A percentile compares a stretch with the other conserved stretches of the same genome.
Evolutionary conservation across 257 asterid species (phyloP).

Genomic region (Penstemon newberryi): DNA sequence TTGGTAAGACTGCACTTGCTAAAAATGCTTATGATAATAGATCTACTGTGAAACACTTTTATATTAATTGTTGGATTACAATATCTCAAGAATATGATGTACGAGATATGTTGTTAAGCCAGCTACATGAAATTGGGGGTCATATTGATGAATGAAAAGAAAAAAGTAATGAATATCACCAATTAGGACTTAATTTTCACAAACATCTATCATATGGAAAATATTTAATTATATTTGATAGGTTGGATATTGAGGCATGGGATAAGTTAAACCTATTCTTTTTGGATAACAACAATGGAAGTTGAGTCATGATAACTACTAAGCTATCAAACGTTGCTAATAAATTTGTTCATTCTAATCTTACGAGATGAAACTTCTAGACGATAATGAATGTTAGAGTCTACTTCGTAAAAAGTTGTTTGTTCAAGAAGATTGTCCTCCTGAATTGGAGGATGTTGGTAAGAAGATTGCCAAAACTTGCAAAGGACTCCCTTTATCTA

Average conservation of each 20-base stretch:
- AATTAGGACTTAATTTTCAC: constrained; percentile 22
- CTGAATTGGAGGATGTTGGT: constrained; percentile 24
- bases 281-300: neutral
- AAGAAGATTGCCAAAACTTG: constrained; percentile 18
- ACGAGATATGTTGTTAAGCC: neutral
- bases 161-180: neutral
- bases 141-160: no score
- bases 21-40: no score
- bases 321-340: constrained; percentile 16
- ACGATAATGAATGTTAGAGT: constrained; percentile 19
- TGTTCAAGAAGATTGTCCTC: constrained; percentile 17
- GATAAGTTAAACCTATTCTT: constrained; percentile 11
- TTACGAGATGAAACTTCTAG: constrained; percentile 9
- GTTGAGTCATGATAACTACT: constrained; percentile 28
- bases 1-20: constrained; percentile 30
- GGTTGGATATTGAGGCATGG: constrained; percentile 30
- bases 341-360: neutral
- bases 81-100: no score
- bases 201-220: constrained; percentile 10
- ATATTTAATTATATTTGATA: constrained; percentile 25
- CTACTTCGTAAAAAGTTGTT: constrained; percentile 9
- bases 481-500: constrained; percentile 34
- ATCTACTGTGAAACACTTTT: no score
- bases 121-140: neutral
- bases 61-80: no score